These are phyloP conservation scores for Deinandra increscens DNA, from an alignment of 129 eudicot genomes.

Conservation along the genomic window DNA sequence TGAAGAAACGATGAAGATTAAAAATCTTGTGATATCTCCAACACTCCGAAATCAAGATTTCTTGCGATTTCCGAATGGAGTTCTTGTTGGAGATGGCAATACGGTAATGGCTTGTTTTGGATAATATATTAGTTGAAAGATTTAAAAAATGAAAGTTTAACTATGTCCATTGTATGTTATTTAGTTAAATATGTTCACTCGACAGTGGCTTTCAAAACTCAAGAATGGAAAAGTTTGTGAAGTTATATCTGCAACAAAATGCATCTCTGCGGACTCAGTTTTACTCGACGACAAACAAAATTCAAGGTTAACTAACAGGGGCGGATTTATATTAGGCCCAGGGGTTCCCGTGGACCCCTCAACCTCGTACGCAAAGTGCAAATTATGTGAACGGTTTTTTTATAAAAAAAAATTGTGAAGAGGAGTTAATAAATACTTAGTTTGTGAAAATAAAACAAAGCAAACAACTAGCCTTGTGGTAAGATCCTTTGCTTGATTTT, in stretches of 20 bases:
- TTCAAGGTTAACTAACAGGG: conserved; percentile 14
- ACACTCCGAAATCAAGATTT: neutral
- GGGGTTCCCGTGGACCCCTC: too few relatives aligned
- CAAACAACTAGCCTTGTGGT: too few relatives aligned
- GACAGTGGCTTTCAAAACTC: conserved; percentile 22
- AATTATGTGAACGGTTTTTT: too few relatives aligned
- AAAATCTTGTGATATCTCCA: conserved; percentile 3
- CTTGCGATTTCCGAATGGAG: neutral
- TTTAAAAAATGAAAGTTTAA: too few relatives aligned
- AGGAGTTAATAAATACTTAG: too few relatives aligned
- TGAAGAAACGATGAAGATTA: conserved; percentile 1
- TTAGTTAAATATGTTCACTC: neutral
- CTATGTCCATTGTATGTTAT: too few relatives aligned
- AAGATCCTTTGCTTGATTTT: too few relatives aligned
- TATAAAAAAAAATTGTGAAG: too few relatives aligned
- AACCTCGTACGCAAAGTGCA: too few relatives aligned
- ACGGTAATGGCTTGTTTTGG: neutral
- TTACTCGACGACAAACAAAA: neutral
- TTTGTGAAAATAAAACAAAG: too few relatives aligned
- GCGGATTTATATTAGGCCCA: too few relatives aligned
- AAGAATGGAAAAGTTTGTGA: conserved; percentile 14
- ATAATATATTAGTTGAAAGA: too few relatives aligned
- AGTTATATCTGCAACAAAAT: conserved; percentile 14
- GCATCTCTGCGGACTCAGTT: conserved; percentile 2
- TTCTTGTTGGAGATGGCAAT: conserved; percentile 13